Conservation (phyloP, 2,329 filamentous ascomycete species). For the Pseudogymnoascus sp. region DNA sequence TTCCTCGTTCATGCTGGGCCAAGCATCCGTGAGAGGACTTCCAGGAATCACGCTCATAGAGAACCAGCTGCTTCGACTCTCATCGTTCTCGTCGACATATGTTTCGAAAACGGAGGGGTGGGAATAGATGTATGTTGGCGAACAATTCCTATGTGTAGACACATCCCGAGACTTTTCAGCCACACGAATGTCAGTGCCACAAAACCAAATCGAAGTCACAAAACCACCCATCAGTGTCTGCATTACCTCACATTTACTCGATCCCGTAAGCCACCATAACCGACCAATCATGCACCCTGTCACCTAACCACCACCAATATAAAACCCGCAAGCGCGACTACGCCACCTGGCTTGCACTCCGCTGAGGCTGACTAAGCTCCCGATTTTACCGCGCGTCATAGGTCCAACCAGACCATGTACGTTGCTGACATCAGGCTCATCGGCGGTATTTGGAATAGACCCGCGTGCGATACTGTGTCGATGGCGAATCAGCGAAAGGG, state of each 20-base stretch:
- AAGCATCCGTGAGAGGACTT: constrained; percentile 11
- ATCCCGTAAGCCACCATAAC: neutral
- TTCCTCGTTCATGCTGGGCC: constrained; percentile 12
- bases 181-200: neutral
- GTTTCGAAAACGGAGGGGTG: neutral
- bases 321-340: neutral
- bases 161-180: too few relatives aligned
- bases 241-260: neutral
- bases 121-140: neutral
- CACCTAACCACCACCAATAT: neutral
- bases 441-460: neutral
- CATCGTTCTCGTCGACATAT: neutral
- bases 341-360: neutral
- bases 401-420: neutral
- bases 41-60: neutral
- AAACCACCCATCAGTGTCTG: neutral
- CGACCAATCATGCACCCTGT: neutral
- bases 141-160: neutral
- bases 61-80: neutral
- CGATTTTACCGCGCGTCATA: neutral
- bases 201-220: neutral
- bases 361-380: neutral
- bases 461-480: neutral
- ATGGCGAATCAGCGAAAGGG: neutral
- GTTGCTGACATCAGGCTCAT: neutral